Base-by-base conservation (phyloP, 2,329 filamentous ascomycete genomes). In the Eutypella sp. region DNA sequence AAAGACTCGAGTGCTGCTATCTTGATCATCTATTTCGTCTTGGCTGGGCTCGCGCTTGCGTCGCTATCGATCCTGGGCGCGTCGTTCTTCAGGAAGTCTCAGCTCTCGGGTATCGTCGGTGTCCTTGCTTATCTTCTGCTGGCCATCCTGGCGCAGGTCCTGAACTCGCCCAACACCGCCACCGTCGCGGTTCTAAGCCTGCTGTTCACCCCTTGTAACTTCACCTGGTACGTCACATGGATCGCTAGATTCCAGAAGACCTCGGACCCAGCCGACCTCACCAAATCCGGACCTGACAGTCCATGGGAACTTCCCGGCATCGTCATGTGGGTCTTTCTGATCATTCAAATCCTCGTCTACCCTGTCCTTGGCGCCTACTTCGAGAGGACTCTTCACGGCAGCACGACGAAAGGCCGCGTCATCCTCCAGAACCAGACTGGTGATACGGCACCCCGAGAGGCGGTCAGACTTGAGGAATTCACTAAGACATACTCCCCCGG, bases 131-230 rank as follows among this genome's bases (percentile, higher is more conserved):
- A 81, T 11, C 76, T 95, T 22, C 67, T 95, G 2, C 73, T 96
- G 1, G 90, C 86, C 15, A 87, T 96, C 55, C 72, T 96, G 19
- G 84, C 89, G 0, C 91, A 96, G 65, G 81, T 89, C 15, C 71
- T 88, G 16, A 81, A 77, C 0, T 74, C 73, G 1, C 80, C 81
- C 3, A 71, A 68, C 8, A 87, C 83, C 1, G 81, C 70, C 1
- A 75, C 81, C 1, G 86, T 92, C 3, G 75, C 78, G 5, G 70
- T 88, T 3, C 72, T 95, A 11, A 85, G 85, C 49, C 61, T 95
- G 13, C 65, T 96, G 0, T 96, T 96, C 61, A 80, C 89, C 0
- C 87, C 91, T 0, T 95, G 91, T 73, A 91, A 89, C 57, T 96
- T 89, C 60, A 85, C 92, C 13, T 90, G 84, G 62, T 93, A 92